Evolutionary conservation across 208 protist genomes (phyloP).

Genomic region (Naegleria fowleri): DNA sequence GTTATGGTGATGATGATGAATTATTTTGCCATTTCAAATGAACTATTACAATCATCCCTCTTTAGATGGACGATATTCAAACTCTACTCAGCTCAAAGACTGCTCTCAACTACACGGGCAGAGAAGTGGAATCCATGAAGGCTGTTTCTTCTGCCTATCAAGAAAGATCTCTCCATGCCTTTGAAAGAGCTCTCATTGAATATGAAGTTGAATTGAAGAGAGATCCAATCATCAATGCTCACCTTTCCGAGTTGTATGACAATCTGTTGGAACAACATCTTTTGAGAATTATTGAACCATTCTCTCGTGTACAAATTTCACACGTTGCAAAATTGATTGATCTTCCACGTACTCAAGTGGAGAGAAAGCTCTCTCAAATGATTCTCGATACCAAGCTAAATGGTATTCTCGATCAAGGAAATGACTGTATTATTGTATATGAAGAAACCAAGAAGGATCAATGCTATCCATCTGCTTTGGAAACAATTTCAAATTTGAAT

Average conservation of each 20-base stretch:
- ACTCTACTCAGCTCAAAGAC: constrained; percentile 67
- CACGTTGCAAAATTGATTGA: constrained; percentile 83
- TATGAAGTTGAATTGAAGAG: constrained; percentile 42
- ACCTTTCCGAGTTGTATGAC: constrained; percentile 88
- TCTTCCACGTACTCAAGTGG: constrained; percentile 56
- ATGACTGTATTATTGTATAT: constrained; percentile 51
- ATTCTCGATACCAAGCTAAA: constrained; percentile 95
- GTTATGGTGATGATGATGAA: background rate
- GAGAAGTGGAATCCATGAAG: constrained; percentile 82
- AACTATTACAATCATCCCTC: no score
- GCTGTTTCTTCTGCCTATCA: constrained; percentile 85
- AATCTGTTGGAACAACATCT: constrained; percentile 91
- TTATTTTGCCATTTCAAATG: no score
- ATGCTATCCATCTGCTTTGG: constrained; percentile 51
- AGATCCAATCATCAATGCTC: constrained; percentile 76
- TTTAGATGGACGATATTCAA: constrained; percentile 57
- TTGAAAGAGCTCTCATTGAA: constrained; percentile 67
- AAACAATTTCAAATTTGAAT: constrained; percentile 59
- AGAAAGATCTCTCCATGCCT: constrained; percentile 82
- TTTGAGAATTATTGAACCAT: constrained; percentile 89
- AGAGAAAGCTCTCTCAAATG: constrained; percentile 89
- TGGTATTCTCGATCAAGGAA: constrained; percentile 56
- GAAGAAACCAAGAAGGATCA: constrained; percentile 42
- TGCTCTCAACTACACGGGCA: constrained; percentile 82
- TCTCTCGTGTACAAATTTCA: constrained; percentile 87